Evolutionary conservation across 2,329 filamentous ascomycete genomes (phyloP).

Genomic region (Parascedosporium putredinis): DNA sequence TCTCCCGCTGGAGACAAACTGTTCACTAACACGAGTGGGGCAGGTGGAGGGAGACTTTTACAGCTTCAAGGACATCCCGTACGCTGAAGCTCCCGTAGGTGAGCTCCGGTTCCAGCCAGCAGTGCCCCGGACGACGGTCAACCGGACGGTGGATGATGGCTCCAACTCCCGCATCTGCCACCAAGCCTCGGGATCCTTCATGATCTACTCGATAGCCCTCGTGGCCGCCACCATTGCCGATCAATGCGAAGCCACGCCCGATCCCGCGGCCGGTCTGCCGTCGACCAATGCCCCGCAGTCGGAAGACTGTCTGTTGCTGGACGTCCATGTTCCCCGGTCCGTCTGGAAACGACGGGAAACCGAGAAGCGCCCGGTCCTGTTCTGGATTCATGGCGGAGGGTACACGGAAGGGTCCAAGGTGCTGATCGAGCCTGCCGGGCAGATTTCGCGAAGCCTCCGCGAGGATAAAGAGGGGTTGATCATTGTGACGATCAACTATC

Average conservation of each 20-base stretch:
- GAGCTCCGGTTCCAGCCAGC: constrained; percentile 27
- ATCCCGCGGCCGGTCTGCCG: not conserved
- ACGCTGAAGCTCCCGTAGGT: constrained; percentile 26
- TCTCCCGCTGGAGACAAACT: too few species aligned
- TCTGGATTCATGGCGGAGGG: constrained; percentile 38
- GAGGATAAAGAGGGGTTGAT: constrained; percentile 25
- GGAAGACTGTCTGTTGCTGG: constrained; percentile 36
- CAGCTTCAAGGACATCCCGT: constrained; percentile 28
- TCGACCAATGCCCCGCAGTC: constrained; percentile 6
- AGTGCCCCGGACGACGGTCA: constrained; percentile 14
- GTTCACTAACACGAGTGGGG: too few species aligned
- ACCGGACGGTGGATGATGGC: constrained; percentile 20
- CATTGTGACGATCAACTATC: constrained; percentile 29
- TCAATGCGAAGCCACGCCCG: not conserved
- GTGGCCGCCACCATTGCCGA: not conserved
- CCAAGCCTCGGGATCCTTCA: constrained; percentile 16
- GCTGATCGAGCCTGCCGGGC: constrained; percentile 23
- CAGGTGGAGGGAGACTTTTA: constrained; percentile 20
- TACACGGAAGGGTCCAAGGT: constrained; percentile 28
- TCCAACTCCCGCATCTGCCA: constrained; percentile 14
- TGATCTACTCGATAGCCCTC: not conserved
- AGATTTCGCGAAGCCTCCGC: constrained; percentile 20
- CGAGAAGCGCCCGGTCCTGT: constrained; percentile 27
- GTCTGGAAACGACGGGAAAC: constrained; percentile 16
- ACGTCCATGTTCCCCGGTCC: constrained; percentile 30